Base-by-base conservation (phyloP, 108 stramenopile species). In the Ochromonas danica region DNA sequence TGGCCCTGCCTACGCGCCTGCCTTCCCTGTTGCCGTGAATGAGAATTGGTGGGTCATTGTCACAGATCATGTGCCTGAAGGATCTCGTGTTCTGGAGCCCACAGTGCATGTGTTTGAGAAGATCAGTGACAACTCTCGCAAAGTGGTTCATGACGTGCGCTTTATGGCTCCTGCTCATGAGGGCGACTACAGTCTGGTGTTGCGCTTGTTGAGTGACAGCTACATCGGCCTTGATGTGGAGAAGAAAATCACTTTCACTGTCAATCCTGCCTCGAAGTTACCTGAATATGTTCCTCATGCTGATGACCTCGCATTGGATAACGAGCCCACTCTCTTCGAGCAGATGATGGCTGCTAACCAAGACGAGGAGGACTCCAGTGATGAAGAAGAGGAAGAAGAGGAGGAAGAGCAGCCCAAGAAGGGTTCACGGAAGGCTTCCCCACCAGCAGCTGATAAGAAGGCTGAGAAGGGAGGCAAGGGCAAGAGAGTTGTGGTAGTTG, bases 271-370 rank as follows among this genome's bases (percentile, higher is more conserved):
- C 35, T 90, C 94, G 14, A 79, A 79, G 0, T 88, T 98, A 39
- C 95, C 95, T 0, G 93, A 95, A 85, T 96, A 95, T 88, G 92
- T 91, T 81, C 80, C 95, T 42, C 97, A 98, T 80, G 93, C 93
- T 43, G 97, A 98, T 28, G 97, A 98, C 88, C 92, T 95, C 51
- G 93, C 91, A 77, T 85, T 98, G 45, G 97, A 98, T 81, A 95
- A 98, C 67, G 97, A 98, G 81, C 95, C 97, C 2, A 97, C 97
- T 0, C 81, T 98, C 84, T 98, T 98, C 83, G 97, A 98, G 87
- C 91, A 94, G 79, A 91, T 96, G 88, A 83, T 95, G 89, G 93
- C 92, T 61, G 92, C 90, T 31, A 93, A 95, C 61, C 88, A 93
- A 77, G 94, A 94, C 75, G 89, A 93, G 57, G 95, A 96, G 43